Conservation (phyloP, 805 yeast genomes). For the Metschnikowia noctiluminum region DNA sequence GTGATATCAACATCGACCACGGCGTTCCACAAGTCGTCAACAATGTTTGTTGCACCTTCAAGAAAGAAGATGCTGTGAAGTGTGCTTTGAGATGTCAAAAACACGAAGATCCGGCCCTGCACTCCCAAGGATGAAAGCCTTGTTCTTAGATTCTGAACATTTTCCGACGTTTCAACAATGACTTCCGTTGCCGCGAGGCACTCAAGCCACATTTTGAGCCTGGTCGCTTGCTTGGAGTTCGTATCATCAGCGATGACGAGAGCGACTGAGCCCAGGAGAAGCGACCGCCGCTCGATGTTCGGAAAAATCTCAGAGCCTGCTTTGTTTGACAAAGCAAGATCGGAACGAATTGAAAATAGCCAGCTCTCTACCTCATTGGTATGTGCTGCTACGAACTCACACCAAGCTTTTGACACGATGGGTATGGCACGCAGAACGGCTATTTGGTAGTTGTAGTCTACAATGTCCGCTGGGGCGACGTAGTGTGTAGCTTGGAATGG, state of each 20-base stretch:
- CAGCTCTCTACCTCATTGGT: conserved; percentile 19
- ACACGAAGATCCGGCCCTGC: neutral
- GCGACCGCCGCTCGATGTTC: conserved; percentile 8
- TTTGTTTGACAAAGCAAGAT: conserved; percentile 17
- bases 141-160: neutral
- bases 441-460: conserved; percentile 16
- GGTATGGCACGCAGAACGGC: conserved; percentile 31
- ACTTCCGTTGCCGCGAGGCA: conserved; percentile 10
- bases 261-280: conserved; percentile 17
- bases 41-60: neutral
- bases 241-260: conserved; percentile 3
- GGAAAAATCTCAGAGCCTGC: conserved; percentile 12
- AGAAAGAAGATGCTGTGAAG: neutral
- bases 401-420: conserved; percentile 26
- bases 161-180: neutral
- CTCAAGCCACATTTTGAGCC: conserved; percentile 16
- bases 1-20: conserved; percentile 3
- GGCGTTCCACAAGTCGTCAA: conserved; percentile 14
- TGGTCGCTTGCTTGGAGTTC: conserved; percentile 4
- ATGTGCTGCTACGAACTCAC: conserved; percentile 13
- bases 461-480: conserved; percentile 15
- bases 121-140: neutral
- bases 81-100: neutral
- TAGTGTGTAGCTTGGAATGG: conserved; percentile 24
- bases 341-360: conserved; percentile 18